A percentile compares a stretch with the other conserved stretches of the same genome.
Evolutionary conservation across 1,284 basidiomycete species (phyloP).

Genomic region (Golubevia sp.): DNA sequence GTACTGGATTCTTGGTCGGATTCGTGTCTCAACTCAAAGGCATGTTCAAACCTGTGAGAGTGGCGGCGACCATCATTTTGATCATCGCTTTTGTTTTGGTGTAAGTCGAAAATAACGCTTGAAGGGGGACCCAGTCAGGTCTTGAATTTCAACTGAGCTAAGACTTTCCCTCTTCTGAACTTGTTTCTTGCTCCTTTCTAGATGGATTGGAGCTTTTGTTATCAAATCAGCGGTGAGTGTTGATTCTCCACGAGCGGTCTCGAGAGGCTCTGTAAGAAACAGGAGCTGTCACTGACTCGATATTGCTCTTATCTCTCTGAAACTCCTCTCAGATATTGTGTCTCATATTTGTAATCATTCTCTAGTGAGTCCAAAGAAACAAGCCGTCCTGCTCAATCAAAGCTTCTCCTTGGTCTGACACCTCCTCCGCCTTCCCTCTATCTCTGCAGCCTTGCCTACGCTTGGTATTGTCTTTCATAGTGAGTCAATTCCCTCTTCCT

Average conservation of each 20-base stretch:
- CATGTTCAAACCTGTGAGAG: conserved; percentile 48
- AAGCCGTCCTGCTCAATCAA: too few relatives aligned
- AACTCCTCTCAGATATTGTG: neutral
- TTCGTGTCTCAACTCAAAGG: conserved; percentile 42
- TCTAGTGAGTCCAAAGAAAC: neutral
- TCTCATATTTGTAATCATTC: neutral
- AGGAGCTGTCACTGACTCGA: neutral
- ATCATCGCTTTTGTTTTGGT: conserved; percentile 46
- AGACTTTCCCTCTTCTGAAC: neutral
- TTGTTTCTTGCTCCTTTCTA: neutral
- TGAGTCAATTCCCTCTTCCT: too few relatives aligned
- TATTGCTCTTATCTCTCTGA: too few relatives aligned
- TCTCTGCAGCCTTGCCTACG: too few relatives aligned
- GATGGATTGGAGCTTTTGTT: neutral
- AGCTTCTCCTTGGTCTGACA: too few relatives aligned
- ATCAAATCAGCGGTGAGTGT: neutral
- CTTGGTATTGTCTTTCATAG: too few relatives aligned
- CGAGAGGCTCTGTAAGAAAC: neutral
- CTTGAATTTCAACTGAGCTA: too few relatives aligned
- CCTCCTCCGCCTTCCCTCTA: too few relatives aligned
- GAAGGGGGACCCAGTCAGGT: too few relatives aligned
- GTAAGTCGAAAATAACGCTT: conserved; percentile 20
- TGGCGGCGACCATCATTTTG: conserved; percentile 38
- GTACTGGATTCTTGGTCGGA: conserved; percentile 5
- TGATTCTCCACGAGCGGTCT: too few relatives aligned